phyloP scores from a whole-genome alignment of 345 rosid species.

The Isatis tinctoria region DNA sequence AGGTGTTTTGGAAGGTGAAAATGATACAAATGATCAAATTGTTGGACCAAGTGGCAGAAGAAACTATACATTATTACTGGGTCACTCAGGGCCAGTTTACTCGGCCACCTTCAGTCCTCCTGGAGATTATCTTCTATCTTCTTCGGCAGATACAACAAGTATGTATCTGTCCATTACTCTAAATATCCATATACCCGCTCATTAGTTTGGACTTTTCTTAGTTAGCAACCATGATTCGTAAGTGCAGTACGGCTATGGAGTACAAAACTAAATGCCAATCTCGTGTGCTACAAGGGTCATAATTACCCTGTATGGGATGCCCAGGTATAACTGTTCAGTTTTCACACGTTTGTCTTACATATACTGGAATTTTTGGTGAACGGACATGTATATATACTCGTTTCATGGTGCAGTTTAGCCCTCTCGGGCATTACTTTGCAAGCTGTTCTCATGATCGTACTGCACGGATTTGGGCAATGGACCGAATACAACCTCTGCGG shows the following conservation, averaged over 20 bases:
- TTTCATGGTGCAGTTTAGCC: slow-evolving; percentile 79
- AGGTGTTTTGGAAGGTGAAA: slow-evolving; percentile 78
- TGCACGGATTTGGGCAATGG: slow-evolving; percentile 95
- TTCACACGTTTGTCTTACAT: not conserved
- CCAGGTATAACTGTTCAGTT: slow-evolving; percentile 49
- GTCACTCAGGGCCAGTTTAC: slow-evolving; percentile 96
- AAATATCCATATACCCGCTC: not conserved
- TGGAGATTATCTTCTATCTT: slow-evolving; percentile 87
- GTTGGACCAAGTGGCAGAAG: slow-evolving; percentile 47
- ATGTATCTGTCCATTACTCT: slow-evolving; percentile 15
- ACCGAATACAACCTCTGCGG: slow-evolving; percentile 84
- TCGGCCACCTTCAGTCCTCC: slow-evolving; percentile 83
- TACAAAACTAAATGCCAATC: slow-evolving; percentile 90
- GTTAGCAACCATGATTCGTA: slow-evolving; percentile 3
- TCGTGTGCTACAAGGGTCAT: slow-evolving; percentile 98
- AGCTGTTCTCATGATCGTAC: slow-evolving; percentile 96
- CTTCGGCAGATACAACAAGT: slow-evolving; percentile 96
- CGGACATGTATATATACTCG: slow-evolving; percentile 4
- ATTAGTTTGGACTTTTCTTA: slow-evolving; percentile 1
- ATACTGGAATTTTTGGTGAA: slow-evolving; percentile 7
- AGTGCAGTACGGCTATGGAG: slow-evolving; percentile 91
- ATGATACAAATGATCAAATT: slow-evolving; percentile 50
- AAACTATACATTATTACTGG: slow-evolving; percentile 71
- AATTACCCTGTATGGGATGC: slow-evolving; percentile 99
- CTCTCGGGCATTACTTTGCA: slow-evolving; percentile 90